Evolutionary conservation across 768 basidiomycete species (phyloP).

Genomic region (Termitomyces sp.): DNA sequence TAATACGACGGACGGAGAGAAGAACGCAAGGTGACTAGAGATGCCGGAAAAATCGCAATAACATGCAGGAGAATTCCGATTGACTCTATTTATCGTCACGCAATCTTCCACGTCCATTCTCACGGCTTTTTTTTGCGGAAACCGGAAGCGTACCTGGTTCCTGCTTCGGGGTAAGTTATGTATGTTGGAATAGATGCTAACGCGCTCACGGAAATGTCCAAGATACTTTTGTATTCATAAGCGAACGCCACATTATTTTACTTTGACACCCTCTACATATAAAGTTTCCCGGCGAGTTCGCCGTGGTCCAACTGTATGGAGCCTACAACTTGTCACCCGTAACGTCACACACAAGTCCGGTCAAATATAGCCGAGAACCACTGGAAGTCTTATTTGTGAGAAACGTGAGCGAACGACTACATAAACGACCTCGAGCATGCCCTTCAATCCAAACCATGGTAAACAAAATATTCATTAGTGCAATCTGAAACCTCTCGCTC

Average conservation of each 20-base stretch:
- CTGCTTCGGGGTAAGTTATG: no score
- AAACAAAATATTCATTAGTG: neutral
- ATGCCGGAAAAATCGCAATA: conserved; percentile 4
- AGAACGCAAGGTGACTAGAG: conserved; percentile 4
- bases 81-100: neutral
- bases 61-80: neutral
- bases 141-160: neutral
- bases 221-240: no score
- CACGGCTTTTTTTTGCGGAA: neutral
- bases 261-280: no score
- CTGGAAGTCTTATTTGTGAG: no score
- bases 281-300: no score
- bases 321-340: neutral
- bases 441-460: neutral
- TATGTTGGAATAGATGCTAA: no score
- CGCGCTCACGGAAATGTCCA: no score
- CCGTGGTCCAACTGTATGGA: no score
- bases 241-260: no score
- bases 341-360: no score
- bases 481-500: neutral
- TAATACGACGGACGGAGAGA: conserved; percentile 10
- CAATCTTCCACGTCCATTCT: conserved; percentile 4
- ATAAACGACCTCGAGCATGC: neutral
- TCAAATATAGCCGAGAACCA: no score
- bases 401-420: neutral